These are phyloP conservation scores for Chrysanthemum lavandulifolium DNA, from an alignment of 129 eudicot species.

Conservation along the genomic window DNA sequence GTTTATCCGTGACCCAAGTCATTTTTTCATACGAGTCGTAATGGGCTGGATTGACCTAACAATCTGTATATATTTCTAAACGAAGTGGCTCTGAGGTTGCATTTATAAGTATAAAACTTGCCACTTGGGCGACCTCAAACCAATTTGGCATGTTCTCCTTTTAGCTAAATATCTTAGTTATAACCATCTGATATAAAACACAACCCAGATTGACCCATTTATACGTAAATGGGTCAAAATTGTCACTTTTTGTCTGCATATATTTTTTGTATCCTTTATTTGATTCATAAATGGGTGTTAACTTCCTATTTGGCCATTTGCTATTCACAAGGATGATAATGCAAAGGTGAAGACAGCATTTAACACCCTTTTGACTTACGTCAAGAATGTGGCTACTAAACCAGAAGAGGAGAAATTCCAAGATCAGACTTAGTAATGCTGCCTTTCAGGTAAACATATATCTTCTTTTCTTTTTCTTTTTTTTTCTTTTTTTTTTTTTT, in stretches of 20 bases:
- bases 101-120: background rate
- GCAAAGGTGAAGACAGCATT: constrained; percentile 89
- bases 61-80: too few species aligned
- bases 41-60: too few species aligned
- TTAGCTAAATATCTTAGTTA: too few species aligned
- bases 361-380: constrained; percentile 70
- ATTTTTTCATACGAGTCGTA: too few species aligned
- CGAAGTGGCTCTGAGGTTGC: too few species aligned
- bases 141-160: background rate
- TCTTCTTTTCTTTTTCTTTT: too few species aligned
- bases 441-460: constrained; percentile 65
- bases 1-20: too few species aligned
- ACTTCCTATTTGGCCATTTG: background rate
- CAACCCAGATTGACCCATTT: background rate
- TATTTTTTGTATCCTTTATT: background rate
- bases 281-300: background rate
- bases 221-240: background rate
- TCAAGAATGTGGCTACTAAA: constrained; percentile 75
- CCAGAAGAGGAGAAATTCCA: constrained; percentile 92
- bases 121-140: background rate
- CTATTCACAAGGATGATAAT: constrained; percentile 60
- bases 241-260: background rate
- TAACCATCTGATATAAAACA: background rate
- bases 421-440: constrained; percentile 79
- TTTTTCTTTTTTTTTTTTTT: too few species aligned